Evolutionary conservation across 345 rosid species (phyloP), one percentile per base, ranked within the genome.

Genomic region (Gossypium sturtianum): DNA sequence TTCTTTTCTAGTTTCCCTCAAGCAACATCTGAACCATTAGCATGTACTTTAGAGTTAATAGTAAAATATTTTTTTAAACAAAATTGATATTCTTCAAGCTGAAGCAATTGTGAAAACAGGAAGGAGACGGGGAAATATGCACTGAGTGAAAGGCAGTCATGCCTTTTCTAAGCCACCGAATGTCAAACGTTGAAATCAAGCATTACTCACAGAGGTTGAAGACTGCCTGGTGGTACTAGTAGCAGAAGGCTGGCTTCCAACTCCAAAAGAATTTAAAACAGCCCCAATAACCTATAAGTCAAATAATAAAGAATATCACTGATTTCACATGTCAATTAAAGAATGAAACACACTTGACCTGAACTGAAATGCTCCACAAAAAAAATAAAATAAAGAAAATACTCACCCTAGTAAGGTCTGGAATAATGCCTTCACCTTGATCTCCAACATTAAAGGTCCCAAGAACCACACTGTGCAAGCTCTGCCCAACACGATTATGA

Each of bases 391-490:
- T 34, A 59, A 20, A 15, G 16, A 47, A 52, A 67, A 29, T 66
- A 71, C 84, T 34, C 78, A 94, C 98, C 90, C 84, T 87, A 61
- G 57, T 72, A 53, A 92, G 60, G 69, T 94, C 98, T 20, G 95
- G 93, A 75, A 74, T 87, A 73, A 71, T 62, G 68, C 88, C 89
- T 82, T 91, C 94, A 72, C 89, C 86, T 83, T 90, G 94, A 75
- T 91, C 98, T 75, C 91, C 93, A 82, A 89, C 86, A 83, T 91
- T 92, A 79, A 84, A 86, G 60, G 87, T 80, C 69, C 98, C 97
- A 75, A 92, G 95, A 86, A 92, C 89, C 34, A 91, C 90, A 78
- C 93, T 89, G 74, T 92, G 98, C 22, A 97, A 88, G 76, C 91
- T 84, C 71, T 89, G 98, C 67, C 89, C 90, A 54, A 82, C 65